Conservation (phyloP, 2,329 filamentous ascomycete species). For the Tetracladium maxilliforme region DNA sequence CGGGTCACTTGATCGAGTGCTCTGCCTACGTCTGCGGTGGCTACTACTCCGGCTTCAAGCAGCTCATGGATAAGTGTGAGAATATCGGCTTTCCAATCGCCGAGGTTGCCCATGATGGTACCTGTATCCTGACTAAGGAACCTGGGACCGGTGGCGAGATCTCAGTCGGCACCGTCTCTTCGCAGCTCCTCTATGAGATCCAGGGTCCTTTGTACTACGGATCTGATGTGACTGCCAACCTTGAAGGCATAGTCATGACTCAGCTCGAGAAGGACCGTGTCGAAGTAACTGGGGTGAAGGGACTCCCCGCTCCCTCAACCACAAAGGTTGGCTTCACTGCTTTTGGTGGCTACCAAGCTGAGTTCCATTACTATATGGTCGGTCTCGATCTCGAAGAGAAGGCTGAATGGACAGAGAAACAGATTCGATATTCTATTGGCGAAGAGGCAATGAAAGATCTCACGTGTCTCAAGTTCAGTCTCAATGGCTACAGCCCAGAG, state of each 20-base stretch:
- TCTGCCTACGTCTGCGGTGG: conserved; percentile 9
- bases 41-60: conserved; percentile 14
- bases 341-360: conserved; percentile 11
- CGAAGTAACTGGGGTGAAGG: conserved; percentile 15
- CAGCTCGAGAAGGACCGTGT: conserved; percentile 29
- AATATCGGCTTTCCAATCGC: conserved; percentile 30
- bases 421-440: conserved; percentile 14
- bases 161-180: conserved; percentile 30
- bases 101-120: conserved; percentile 22
- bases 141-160: conserved; percentile 21
- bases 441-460: conserved; percentile 10
- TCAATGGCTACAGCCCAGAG: conserved; percentile 12
- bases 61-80: conserved; percentile 18
- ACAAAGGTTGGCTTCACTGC: neutral
- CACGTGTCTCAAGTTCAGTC: conserved; percentile 13
- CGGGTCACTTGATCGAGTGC: conserved; percentile 16
- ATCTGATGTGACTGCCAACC: conserved; percentile 12
- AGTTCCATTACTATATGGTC: conserved; percentile 9
- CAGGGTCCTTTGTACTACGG: conserved; percentile 16
- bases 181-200: conserved; percentile 19
- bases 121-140: conserved; percentile 27
- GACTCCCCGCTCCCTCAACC: conserved; percentile 1
- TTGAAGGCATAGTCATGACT: conserved; percentile 28
- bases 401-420: conserved; percentile 9
- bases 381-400: conserved; percentile 10